Evolutionary conservation across 2,329 filamentous ascomycete species (phyloP), one percentile per base, ranked within the genome.

Genomic region (Neonectria coccinea): DNA sequence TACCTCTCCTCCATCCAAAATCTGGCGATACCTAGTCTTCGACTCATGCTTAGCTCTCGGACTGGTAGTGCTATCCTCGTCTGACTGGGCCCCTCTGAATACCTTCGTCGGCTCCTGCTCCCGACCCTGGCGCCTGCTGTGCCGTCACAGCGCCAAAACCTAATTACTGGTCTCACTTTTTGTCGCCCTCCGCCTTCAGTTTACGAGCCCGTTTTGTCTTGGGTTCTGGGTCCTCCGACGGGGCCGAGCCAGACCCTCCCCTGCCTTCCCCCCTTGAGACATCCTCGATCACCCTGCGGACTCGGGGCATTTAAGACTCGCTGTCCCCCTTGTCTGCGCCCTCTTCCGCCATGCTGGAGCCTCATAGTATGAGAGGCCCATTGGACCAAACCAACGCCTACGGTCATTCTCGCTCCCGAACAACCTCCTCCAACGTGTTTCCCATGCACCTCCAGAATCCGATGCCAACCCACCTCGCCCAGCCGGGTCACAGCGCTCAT

Each of bases 371-470:
- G 61, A 72, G 74, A 60, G 73, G 75, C 62, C 76, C 74, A 59
- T 73, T 78, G 68, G 76, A 79, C 62, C 77, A 77, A 44, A 70
- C 75, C 54, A 74, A 70, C 67, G 71, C 79, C 67, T 87, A 87
- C 75, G 79, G 82, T 59, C 86, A 88, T 70, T 86, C 85, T 39
- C 82, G 85, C 71, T 82, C 85, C 56, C 81, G 86, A 73, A 87
- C 85, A n/a, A 84, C 82, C 14, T 88, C 86, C 2, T 88, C 87
- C 65, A 86, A 81, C 74, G 77, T 81, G 60, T 85, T 87, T 55
- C 84, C 84, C 31, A 64, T 70, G 59, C 79, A 78, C 56, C 67
- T 72, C 36, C 75, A 76, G 48, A 72, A 69, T 22, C 67, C 68
- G 31, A 63, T 67, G 48, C 68, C 71, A 31, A 64, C 70, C 25